These are phyloP conservation scores for Lithospermum erythrorhizon DNA, from an alignment of 257 asterid species.

Conservation along the genomic window DNA sequence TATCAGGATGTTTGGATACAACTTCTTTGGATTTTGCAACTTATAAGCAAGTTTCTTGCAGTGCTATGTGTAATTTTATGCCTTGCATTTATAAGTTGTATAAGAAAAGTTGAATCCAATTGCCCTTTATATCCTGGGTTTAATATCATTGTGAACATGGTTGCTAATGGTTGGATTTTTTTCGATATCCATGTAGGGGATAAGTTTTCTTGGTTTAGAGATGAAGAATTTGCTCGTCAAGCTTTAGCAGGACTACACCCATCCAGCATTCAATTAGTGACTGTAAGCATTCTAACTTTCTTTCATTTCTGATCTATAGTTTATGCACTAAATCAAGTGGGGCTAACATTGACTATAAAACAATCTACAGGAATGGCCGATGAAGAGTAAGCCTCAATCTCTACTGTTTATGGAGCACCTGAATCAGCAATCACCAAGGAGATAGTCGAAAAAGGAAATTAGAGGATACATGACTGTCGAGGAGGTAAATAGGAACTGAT, in stretches of 20 bases:
- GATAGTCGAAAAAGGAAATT: slow-evolving; percentile 35
- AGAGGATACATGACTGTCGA: slow-evolving; percentile 38
- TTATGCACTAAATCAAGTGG: neutral
- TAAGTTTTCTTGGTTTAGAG: slow-evolving; percentile 61
- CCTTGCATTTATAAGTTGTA: too few relatives aligned
- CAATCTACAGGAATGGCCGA: slow-evolving; percentile 56
- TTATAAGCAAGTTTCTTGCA: too few relatives aligned
- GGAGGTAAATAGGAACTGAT: neutral
- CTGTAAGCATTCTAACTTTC: slow-evolving; percentile 18
- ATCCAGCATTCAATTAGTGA: slow-evolving; percentile 41
- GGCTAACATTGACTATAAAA: neutral
- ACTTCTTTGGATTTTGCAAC: too few relatives aligned
- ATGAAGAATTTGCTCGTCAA: slow-evolving; percentile 63
- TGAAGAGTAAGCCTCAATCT: slow-evolving; percentile 67
- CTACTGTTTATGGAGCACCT: slow-evolving; percentile 53
- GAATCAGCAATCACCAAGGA: slow-evolving; percentile 55
- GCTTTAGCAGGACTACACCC: slow-evolving; percentile 68
- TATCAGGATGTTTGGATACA: too few relatives aligned
- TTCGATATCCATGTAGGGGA: slow-evolving; percentile 26
- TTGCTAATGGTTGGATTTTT: neutral
- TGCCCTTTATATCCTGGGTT: too few relatives aligned
- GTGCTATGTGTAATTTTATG: too few relatives aligned
- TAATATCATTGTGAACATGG: too few relatives aligned
- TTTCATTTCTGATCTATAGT: neutral
- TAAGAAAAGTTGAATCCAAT: too few relatives aligned